Base-by-base conservation (phyloP, 129 eudicot species). In the Gnaphalium uliginosum region DNA sequence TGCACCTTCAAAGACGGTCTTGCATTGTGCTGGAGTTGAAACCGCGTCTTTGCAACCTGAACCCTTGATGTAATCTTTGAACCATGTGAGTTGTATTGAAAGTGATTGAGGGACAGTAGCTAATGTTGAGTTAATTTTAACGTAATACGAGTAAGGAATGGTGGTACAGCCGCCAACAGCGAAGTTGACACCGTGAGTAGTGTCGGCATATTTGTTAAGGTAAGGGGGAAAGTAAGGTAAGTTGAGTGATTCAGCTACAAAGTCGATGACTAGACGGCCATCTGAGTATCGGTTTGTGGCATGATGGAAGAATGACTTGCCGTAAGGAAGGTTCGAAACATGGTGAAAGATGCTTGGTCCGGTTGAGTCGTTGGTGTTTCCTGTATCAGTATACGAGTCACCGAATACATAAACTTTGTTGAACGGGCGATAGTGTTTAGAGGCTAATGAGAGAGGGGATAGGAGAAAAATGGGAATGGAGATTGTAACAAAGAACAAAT, bases 1-100 rank as follows among this genome's bases (percentile, higher is more conserved):
- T 0, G 85, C 79, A 15, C 62, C 76, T 39, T 35, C 17, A 27
- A 84, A 79, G 10, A 79, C 67, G 7, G 66, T 65, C 21, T 37
- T 37, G 66, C 86, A 83, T 30, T 74, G 2, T 0, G 48, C 8
- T 7, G 81, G 80, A 23, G 81, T 81, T 15, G 73, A 54, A 6
- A 32, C 57, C 4, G 30, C 32, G 50, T 58, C 50, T 27, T 59
- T 62, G 5, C 86, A 78, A 0, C 66, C 66, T 2, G 66, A 60
- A 60, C 66, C 33, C 66, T 60, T 60, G 66, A 60, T 60, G 33
- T 60, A 27, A 1, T 60, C 33, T 60, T 24, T 60, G 66, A 60
- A 60, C 66, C 66, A 60, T 1, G 6, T 9, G 3, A 60, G n/a
- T 60, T 60, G 29, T 3, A 33, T 60, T 3, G 32, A 15, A 24